Base-by-base conservation (phyloP, 2,329 filamentous ascomycete genomes). In the Coleophoma eucalyptorum region DNA sequence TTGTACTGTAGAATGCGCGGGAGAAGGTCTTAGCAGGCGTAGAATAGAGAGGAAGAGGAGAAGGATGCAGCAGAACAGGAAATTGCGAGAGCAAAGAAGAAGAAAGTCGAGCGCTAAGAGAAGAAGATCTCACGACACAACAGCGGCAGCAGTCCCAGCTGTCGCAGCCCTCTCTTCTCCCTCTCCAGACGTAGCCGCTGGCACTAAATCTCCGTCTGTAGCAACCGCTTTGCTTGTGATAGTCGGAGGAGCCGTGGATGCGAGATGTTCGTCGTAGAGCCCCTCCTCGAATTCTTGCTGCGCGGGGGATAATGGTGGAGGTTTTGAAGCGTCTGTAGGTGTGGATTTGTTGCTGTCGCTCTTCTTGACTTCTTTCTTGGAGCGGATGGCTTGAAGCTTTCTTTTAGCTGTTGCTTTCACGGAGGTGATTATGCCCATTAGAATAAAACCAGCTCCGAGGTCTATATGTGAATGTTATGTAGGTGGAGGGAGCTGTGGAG, bases 371-470 rank as follows among this genome's bases (percentile, higher is more conserved):
- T 26, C 26, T 8, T 26, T 26, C 42, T 50, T 54, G 37, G 53
- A 48, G 5, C 34, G 46, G 35, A 46, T 42, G 33, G 45, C 47
- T 41, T 26, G 26, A 26, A 26, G 26, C 26, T 26, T 26, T 8
- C 26, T 26, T 26, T 26, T 26, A 26, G 26, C 26, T 26, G 26
- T 26, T 18, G 38, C 50, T 41, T 60, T 31, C 34, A 51, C 51
- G 10, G 58, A 51, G 19, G 55, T 43, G 21, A 62, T 47, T 33
- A 48, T 49, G 40, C 60, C 60, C 59, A 62, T 62, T 42, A 15
- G 37, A 32, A n/a, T 4, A 18, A 4, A 5, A 35, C 26, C 26
- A 5, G 26, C 4, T 26, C 4, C 26, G 10, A 26, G 26, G 26
- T 26, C 26, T 26, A 26, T 26, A 26, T 6, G 26, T 7, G 26